These are phyloP conservation scores for Geranium rotundifolium DNA, from an alignment of 345 rosid species.

Conservation along the genomic window DNA sequence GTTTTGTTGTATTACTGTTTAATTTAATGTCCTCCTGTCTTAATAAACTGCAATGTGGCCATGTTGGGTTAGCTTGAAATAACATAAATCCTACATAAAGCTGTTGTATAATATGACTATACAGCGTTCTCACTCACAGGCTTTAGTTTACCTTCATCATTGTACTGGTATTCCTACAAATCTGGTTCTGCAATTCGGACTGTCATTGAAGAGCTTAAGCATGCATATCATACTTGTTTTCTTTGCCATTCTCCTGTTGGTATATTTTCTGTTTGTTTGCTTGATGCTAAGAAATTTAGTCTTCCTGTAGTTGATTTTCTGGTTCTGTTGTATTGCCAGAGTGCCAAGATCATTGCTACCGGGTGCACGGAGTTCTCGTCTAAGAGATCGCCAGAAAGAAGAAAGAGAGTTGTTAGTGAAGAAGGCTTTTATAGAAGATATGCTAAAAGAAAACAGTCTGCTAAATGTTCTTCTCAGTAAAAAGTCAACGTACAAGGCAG, in stretches of 20 bases:
- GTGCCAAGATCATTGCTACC: constrained; percentile 91
- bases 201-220: too few relatives aligned
- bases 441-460: constrained; percentile 54
- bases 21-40: background rate
- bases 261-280: background rate
- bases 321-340: constrained; percentile 33
- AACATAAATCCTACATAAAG: too few relatives aligned
- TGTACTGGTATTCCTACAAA: background rate
- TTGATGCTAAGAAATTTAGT: background rate
- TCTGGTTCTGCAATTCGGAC: background rate
- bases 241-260: background rate
- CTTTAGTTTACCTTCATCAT: too few relatives aligned
- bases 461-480: constrained; percentile 46
- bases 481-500: constrained; percentile 34
- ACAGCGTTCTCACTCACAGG: too few relatives aligned
- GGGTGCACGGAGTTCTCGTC: constrained; percentile 92
- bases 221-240: too few relatives aligned
- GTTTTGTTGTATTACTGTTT: background rate
- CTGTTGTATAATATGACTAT: too few relatives aligned
- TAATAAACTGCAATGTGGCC: background rate
- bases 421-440: constrained; percentile 83
- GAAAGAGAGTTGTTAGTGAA: constrained; percentile 83
- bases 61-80: background rate
- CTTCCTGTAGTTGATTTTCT: constrained; percentile 13
- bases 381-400: constrained; percentile 85